Conservation (phyloP, 805 yeast genomes). For the Yarrowia osloensis region DNA sequence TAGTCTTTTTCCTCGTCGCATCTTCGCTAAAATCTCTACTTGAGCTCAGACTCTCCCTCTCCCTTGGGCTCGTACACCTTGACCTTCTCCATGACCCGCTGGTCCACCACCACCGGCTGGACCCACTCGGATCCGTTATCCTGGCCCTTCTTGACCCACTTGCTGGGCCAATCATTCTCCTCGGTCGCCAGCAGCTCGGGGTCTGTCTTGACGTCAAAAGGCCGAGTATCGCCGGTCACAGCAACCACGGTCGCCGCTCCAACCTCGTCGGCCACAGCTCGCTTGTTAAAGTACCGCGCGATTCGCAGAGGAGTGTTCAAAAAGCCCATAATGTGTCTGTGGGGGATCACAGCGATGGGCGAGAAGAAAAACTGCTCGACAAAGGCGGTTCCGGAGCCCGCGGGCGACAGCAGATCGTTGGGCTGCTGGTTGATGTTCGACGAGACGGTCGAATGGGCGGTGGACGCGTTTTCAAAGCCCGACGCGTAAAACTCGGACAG, state of each 20-base stretch:
- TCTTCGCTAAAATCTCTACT: background rate
- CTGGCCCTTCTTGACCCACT: conserved; percentile 78
- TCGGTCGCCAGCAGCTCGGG: conserved; percentile 55
- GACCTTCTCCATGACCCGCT: conserved; percentile 58
- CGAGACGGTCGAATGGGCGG: conserved; percentile 41
- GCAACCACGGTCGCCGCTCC: conserved; percentile 58
- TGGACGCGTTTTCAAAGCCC: conserved; percentile 2
- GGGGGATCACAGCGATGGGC: conserved; percentile 74
- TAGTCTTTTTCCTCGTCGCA: too few species aligned
- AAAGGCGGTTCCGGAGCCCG: conserved; percentile 14
- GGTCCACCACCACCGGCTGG: conserved; percentile 69
- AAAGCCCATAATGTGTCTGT: conserved; percentile 80
- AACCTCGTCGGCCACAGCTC: conserved; percentile 68
- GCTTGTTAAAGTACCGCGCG: conserved; percentile 72
- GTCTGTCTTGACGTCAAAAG: conserved; percentile 51
- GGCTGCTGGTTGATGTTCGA: conserved; percentile 29
- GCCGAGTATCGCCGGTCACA: conserved; percentile 55
- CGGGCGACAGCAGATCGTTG: background rate
- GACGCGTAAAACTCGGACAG: conserved; percentile 60
- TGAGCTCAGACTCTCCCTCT: background rate
- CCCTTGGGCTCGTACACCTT: conserved; percentile 38
- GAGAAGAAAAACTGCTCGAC: conserved; percentile 40
- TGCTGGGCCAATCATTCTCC: conserved; percentile 81
- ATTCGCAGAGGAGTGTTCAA: conserved; percentile 72
- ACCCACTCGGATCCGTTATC: conserved; percentile 87